These are phyloP conservation scores for Trametes cinnabarina DNA, from an alignment of 768 basidiomycete species.

Conservation along the genomic window DNA sequence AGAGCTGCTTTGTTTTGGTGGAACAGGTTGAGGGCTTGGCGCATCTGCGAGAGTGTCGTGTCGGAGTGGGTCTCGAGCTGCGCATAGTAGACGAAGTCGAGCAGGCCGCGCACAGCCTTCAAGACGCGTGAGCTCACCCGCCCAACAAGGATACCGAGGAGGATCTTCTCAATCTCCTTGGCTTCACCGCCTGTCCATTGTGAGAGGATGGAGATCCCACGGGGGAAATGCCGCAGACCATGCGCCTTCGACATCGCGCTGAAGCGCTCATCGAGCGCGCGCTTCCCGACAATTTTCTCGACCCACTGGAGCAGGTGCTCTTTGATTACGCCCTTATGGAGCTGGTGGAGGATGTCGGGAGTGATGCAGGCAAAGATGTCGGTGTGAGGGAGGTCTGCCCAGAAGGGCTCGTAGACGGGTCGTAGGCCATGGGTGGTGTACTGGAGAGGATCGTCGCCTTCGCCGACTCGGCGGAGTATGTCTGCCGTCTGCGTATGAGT, in stretches of 20 bases:
- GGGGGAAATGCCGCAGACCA: slow-evolving; percentile 18
- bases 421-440: slow-evolving; percentile 14
- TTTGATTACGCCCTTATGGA: slow-evolving; percentile 45
- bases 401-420: slow-evolving; percentile 9
- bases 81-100: slow-evolving; percentile 31
- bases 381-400: slow-evolving; percentile 10
- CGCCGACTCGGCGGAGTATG: not conserved
- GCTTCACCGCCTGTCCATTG: slow-evolving; percentile 26
- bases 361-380: slow-evolving; percentile 40
- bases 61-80: slow-evolving; percentile 19
- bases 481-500: not conserved
- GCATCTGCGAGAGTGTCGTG: slow-evolving; percentile 8
- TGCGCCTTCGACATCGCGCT: not conserved
- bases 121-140: slow-evolving; percentile 9
- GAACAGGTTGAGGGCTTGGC: slow-evolving; percentile 31
- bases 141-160: slow-evolving; percentile 21
- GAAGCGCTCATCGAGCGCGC: slow-evolving; percentile 19
- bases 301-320: slow-evolving; percentile 40
- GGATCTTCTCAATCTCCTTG: slow-evolving; percentile 19
- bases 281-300: slow-evolving; percentile 20
- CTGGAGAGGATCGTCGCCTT: not conserved
- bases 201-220: slow-evolving; percentile 15
- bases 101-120: slow-evolving; percentile 3
- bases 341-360: slow-evolving; percentile 43
- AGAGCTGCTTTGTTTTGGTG: slow-evolving; percentile 39